Evolutionary conservation across 768 basidiomycete genomes (phyloP).

Genomic region (Tricholoma bakamatsutake): DNA sequence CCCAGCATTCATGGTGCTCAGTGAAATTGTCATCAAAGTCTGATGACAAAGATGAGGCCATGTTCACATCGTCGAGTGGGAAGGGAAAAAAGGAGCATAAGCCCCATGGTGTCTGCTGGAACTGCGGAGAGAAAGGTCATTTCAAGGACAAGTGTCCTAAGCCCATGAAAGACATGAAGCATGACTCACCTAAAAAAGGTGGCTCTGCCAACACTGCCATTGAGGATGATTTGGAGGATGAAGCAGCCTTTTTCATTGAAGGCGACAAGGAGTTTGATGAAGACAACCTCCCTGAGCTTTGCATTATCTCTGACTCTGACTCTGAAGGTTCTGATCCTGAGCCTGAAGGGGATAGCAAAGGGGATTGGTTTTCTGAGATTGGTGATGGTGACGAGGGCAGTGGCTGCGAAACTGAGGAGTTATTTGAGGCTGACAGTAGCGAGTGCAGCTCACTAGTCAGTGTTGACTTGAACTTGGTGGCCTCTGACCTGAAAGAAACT

Average conservation of each 20-base stretch:
- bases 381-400: neutral
- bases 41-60: constrained; percentile 13
- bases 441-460: too few relatives aligned
- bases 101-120: neutral
- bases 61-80: constrained; percentile 6
- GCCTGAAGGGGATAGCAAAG: neutral
- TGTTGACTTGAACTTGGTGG: neutral
- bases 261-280: neutral
- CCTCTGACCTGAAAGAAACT: neutral
- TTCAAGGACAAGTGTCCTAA: too few relatives aligned
- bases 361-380: constrained; percentile 4
- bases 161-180: constrained; percentile 16
- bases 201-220: constrained; percentile 4
- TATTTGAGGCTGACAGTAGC: too few relatives aligned
- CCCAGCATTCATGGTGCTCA: constrained; percentile 1
- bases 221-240: constrained; percentile 9
- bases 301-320: constrained; percentile 1
- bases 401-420: too few relatives aligned
- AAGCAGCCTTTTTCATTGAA: neutral
- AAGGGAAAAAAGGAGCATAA: constrained; percentile 7
- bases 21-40: constrained; percentile 9
- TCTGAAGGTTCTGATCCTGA: neutral
- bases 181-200: neutral
- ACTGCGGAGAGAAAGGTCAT: too few relatives aligned
- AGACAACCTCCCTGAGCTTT: neutral